Evolutionary conservation across 192 early-diverging fungal species (phyloP).

Genomic region (Irineochytrium annulatum): DNA sequence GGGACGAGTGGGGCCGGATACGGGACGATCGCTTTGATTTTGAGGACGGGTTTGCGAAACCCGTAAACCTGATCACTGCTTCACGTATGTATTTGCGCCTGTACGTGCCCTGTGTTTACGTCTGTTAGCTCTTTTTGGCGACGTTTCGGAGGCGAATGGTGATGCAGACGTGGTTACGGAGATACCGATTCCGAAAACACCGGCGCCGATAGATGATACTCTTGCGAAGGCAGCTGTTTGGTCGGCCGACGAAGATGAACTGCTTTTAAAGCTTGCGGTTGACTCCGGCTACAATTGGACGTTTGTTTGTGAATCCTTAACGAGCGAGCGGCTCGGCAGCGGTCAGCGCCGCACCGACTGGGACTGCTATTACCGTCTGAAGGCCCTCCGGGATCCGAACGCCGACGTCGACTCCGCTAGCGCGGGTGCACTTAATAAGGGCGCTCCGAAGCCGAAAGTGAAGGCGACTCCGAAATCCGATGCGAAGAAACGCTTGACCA

Average conservation of each 20-base stretch:
- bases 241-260: conserved; percentile 41
- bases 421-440: neutral
- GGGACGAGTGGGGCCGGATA: conserved; percentile 19
- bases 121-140: conserved; percentile 2
- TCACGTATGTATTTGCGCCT: conserved; percentile 7
- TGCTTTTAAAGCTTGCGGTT: conserved; percentile 48
- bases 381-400: conserved; percentile 26
- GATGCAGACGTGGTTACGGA: neutral
- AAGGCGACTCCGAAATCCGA: conserved; percentile 1
- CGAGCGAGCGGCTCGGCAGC: conserved; percentile 41
- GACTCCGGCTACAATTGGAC: conserved; percentile 65
- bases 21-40: neutral
- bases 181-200: neutral
- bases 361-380: conserved; percentile 61
- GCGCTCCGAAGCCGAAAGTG: neutral
- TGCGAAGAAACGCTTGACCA: conserved; percentile 9
- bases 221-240: conserved; percentile 25
- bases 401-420: neutral
- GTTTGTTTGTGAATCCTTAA: conserved; percentile 59
- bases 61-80: neutral
- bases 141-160: neutral
- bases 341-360: conserved; percentile 55
- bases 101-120: neutral
- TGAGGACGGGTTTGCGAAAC: conserved; percentile 1
- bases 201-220: neutral